Evolutionary conservation across 2,329 filamentous ascomycete species (phyloP).

Genomic region (Alternaria panax): DNA sequence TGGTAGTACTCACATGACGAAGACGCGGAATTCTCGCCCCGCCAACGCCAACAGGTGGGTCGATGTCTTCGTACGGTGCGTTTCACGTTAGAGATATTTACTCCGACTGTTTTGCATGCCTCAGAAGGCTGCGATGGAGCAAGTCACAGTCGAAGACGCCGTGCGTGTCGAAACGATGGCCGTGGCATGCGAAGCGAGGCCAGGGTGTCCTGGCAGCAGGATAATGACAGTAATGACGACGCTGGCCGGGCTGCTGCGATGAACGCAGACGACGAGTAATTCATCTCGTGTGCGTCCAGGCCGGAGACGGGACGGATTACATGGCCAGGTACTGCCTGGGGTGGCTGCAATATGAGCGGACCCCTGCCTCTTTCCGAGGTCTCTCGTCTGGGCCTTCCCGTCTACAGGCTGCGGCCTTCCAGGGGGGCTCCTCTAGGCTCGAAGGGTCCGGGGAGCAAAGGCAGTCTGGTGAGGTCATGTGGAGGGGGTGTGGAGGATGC

Average conservation of each 20-base stretch:
- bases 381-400: slow-evolving; percentile 26
- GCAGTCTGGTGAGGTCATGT: not conserved
- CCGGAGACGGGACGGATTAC: slow-evolving; percentile 11
- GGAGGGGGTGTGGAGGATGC: not conserved
- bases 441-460: slow-evolving; percentile 19
- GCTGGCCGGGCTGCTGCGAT: not conserved
- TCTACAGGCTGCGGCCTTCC: slow-evolving; percentile 25
- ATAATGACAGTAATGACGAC: not conserved
- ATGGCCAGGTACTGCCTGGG: slow-evolving; percentile 5
- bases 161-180: slow-evolving; percentile 9
- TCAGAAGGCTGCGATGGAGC: slow-evolving; percentile 11
- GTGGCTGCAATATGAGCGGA: slow-evolving; percentile 9
- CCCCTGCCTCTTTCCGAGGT: slow-evolving; percentile 16
- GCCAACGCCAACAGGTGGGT: slow-evolving; percentile 31
- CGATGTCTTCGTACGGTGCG: slow-evolving; percentile 18
- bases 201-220: slow-evolving; percentile 2
- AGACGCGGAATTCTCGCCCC: slow-evolving; percentile 21
- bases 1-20: slow-evolving; percentile 22
- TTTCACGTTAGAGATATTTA: slow-evolving; percentile 27
- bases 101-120: slow-evolving; percentile 22
- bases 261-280: slow-evolving; percentile 3
- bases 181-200: slow-evolving; percentile 9
- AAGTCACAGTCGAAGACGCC: not conserved
- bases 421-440: slow-evolving; percentile 20
- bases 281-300: slow-evolving; percentile 5